A percentile compares a stretch with the other conserved stretches of the same genome.
These are phyloP conservation scores for Irpex lacteus DNA, from an alignment of 1,284 basidiomycete species.

Conservation along the genomic window DNA sequence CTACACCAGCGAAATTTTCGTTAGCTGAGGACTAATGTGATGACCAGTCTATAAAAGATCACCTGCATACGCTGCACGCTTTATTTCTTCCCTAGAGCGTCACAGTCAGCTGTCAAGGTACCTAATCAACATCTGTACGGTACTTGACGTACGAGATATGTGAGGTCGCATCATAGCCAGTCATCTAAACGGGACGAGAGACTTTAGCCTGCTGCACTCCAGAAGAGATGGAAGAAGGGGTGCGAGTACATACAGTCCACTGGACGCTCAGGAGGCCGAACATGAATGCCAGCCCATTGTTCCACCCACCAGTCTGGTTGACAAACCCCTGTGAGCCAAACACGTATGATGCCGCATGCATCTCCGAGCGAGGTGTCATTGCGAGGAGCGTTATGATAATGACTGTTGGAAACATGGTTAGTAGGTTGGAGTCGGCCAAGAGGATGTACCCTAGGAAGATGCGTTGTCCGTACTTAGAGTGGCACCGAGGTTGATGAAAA, in stretches of 20 bases:
- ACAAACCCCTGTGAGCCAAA: constrained; percentile 70
- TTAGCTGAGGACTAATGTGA: background rate
- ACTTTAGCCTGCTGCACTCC: too few relatives aligned
- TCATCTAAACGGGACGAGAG: background rate
- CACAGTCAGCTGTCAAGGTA: background rate
- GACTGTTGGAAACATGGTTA: constrained; percentile 36
- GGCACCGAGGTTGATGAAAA: constrained; percentile 86
- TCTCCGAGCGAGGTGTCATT: constrained; percentile 72
- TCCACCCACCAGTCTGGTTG: constrained; percentile 81
- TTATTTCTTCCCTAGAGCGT: constrained; percentile 75
- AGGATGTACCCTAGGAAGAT: background rate
- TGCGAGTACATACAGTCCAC: constrained; percentile 66
- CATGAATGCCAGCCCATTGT: constrained; percentile 80
- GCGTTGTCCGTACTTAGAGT: constrained; percentile 46
- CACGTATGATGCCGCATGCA: constrained; percentile 79
- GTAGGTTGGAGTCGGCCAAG: background rate
- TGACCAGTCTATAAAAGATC: background rate
- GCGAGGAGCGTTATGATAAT: constrained; percentile 87
- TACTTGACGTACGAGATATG: constrained; percentile 74
- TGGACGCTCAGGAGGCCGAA: constrained; percentile 89
- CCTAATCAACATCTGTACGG: background rate
- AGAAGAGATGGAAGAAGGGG: background rate
- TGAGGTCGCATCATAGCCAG: constrained; percentile 73
- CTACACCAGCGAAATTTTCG: constrained; percentile 27
- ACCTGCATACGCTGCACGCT: constrained; percentile 85